Percentiles rank a stretch among this genome's conserved stretches.
phyloP scores from a whole-genome alignment of 371 early-diverging fungal species.

The Dentiscutata heterogama region DNA sequence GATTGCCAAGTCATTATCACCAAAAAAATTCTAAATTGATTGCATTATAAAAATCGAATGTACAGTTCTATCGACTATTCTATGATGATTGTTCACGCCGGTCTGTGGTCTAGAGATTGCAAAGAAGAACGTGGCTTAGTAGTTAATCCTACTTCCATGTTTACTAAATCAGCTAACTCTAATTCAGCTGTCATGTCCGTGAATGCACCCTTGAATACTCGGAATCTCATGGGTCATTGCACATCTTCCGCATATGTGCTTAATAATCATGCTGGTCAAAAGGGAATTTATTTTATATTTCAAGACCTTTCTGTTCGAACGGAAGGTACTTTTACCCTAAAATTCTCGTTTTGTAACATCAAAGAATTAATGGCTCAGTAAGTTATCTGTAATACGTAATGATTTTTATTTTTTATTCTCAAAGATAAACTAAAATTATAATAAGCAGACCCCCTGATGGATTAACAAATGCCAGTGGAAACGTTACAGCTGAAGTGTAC shows the following conservation, averaged over 20 bases:
- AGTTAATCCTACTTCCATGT: constrained; percentile 60
- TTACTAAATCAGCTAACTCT: constrained; percentile 54
- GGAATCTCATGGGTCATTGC: constrained; percentile 78
- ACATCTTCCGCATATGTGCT: constrained; percentile 77
- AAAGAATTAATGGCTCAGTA: background rate
- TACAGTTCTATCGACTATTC: constrained; percentile 35
- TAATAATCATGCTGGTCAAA: constrained; percentile 66
- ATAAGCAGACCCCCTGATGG: constrained; percentile 50
- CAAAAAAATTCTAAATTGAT: background rate
- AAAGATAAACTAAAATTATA: background rate
- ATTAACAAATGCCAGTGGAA: constrained; percentile 54
- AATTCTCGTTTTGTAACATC: constrained; percentile 62
- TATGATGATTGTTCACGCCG: constrained; percentile 53
- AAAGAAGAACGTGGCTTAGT: constrained; percentile 61
- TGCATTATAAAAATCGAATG: constrained; percentile 56
- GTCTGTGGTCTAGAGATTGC: constrained; percentile 64
- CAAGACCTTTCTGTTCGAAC: constrained; percentile 77
- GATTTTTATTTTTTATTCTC: background rate
- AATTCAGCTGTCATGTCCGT: constrained; percentile 53
- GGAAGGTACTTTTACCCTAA: constrained; percentile 72
- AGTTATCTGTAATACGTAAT: background rate
- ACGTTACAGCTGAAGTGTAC: constrained; percentile 52
- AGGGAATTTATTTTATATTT: constrained; percentile 82
- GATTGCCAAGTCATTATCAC: background rate
- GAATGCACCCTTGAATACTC: constrained; percentile 59